Evolutionary conservation across 2,329 filamentous ascomycete species (phyloP), one percentile per base, ranked within the genome.

Genomic region (Cytospora chrysosperma): DNA sequence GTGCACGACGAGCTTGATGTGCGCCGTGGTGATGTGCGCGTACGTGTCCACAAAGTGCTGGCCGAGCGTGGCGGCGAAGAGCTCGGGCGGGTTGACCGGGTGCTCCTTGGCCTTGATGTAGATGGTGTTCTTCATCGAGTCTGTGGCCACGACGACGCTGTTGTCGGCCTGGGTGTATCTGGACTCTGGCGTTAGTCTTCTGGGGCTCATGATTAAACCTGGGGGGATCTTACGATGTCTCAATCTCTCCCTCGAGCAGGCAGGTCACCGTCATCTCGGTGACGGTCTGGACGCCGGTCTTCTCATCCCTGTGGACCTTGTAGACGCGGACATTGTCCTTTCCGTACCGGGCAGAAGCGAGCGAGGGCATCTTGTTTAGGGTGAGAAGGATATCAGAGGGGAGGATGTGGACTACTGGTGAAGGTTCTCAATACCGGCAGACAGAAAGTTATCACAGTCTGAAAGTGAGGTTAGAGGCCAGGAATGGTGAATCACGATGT

Each of bases 251-350:
- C 81, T 98, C 93, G 32, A 99, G 86, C 58, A 98, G 84, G 67
- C 93, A 92, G 79, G 91, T 91, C 70, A 99, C 91, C 49, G 93
- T 97, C 89, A 97, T 96, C 79, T 99, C 95, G 50, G 90, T 90
- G 70, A 98, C 91, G 9, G 88, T 90, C 77, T 99, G 94, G 26
- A 87, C 82, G 62, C 90, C 90, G 21, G 90, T 89, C 72, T 87
- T 81, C 74, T 87, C 81, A 76, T 98, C 88, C 71, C 87, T 88
- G 73, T 96, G 84, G 72, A 97, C 93, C 79, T 99, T 99, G 87
- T 90, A 96, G 72, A 99, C 87, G 73, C 95, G 93, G 84, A 99
- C 90, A 81, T 99, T 98, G 86, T 98, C 95, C 87, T 99, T 94
- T 80, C 91, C 91, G 76, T 93, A 94, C 74, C 88, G 87, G 71